phyloP scores from a whole-genome alignment of 805 yeast genomes.

The Lipomyces japonicus region DNA sequence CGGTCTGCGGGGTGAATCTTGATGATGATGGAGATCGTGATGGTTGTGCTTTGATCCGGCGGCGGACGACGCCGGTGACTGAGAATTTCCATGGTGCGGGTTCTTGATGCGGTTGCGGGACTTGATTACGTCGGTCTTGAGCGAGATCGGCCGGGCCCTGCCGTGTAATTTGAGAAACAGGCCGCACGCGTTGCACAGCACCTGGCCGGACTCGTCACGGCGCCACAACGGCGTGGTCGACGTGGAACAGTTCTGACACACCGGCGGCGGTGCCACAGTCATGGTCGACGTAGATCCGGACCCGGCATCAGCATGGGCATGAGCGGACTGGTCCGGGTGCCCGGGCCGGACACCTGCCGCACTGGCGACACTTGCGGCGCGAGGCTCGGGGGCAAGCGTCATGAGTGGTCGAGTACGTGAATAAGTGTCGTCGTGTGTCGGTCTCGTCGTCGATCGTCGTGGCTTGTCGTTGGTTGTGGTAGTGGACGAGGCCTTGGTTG shows the following conservation, averaged over 20 bases:
- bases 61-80: background rate
- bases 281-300: background rate
- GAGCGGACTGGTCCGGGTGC: constrained; percentile 2
- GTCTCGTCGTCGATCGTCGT: too few species aligned
- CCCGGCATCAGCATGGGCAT: constrained; percentile 2
- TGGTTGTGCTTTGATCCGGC: background rate
- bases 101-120: constrained; percentile 76
- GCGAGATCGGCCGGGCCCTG: constrained; percentile 82
- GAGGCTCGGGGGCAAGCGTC: constrained; percentile 21
- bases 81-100: constrained; percentile 1
- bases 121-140: constrained; percentile 89
- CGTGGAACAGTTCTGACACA: constrained; percentile 87
- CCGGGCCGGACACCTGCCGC: background rate
- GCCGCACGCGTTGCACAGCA: constrained; percentile 93
- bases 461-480: too few species aligned
- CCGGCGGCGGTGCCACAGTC: constrained; percentile 38
- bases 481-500: too few species aligned
- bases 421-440: too few species aligned
- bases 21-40: background rate
- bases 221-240: constrained; percentile 95
- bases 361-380: constrained; percentile 2
- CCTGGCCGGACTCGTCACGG: constrained; percentile 86
- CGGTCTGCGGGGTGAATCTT: constrained; percentile 1
- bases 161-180: constrained; percentile 85
- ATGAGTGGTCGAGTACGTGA: too few species aligned